A percentile compares a stretch with the other conserved stretches of the same genome.
Evolutionary conservation across 805 yeast species (phyloP).

Genomic region (Lipomyces anomalus): DNA sequence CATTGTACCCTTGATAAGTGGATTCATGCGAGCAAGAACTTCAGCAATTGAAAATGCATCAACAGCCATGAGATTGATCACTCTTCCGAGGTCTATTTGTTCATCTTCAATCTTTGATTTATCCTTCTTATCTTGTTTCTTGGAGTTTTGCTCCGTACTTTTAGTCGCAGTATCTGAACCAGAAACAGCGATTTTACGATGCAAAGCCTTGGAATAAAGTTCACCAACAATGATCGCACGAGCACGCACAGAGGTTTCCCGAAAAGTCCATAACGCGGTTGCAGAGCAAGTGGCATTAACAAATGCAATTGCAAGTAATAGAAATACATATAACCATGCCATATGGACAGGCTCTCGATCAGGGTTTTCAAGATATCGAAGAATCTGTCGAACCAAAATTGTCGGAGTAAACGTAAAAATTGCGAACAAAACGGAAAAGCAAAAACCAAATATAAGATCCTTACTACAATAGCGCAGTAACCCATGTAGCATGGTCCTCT

Average conservation of each 20-base stretch:
- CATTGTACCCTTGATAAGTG: slow-evolving; percentile 65
- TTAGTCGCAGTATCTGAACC: slow-evolving; percentile 14
- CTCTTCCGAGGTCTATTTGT: slow-evolving; percentile 69
- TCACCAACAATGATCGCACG: slow-evolving; percentile 85
- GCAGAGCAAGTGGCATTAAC: slow-evolving; percentile 61
- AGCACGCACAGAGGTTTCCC: slow-evolving; percentile 87
- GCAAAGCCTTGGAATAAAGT: slow-evolving; percentile 85
- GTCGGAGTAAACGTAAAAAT: slow-evolving; percentile 71
- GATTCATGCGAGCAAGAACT: slow-evolving; percentile 85
- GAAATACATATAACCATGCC: slow-evolving; percentile 82
- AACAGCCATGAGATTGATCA: slow-evolving; percentile 87
- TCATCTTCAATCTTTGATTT: slow-evolving; percentile 35
- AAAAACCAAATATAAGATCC: slow-evolving; percentile 10
- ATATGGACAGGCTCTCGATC: slow-evolving; percentile 52
- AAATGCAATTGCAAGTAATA: slow-evolving; percentile 61
- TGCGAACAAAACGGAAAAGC: slow-evolving; percentile 14
- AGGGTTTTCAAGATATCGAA: slow-evolving; percentile 80
- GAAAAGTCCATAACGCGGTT: slow-evolving; percentile 78
- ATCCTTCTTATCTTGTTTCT: slow-evolving; percentile 15
- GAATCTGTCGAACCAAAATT: slow-evolving; percentile 63
- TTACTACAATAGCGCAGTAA: slow-evolving; percentile 6
- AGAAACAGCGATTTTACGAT: slow-evolving; percentile 47
- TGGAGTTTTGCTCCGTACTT: slow-evolving; percentile 16
- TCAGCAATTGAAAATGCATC: slow-evolving; percentile 95
- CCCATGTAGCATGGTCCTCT: slow-evolving; percentile 14